Percentiles rank a stretch among this genome's conserved stretches.
phyloP scores from a whole-genome alignment of 352 stramenopile species.

The Globisporangium middletonii region DNA sequence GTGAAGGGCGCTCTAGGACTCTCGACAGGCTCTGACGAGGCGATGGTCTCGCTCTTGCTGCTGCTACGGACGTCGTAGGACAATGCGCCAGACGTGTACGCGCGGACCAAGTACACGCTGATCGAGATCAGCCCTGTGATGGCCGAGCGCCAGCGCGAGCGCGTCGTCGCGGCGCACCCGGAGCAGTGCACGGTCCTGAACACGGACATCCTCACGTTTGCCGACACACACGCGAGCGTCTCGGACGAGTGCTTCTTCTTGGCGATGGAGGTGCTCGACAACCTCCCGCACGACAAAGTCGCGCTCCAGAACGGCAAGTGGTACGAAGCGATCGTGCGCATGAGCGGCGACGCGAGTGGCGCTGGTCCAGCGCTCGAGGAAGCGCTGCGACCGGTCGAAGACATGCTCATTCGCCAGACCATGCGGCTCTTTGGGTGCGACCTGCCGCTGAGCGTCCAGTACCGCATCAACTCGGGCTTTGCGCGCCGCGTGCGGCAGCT shows the following conservation, averaged over 20 bases:
- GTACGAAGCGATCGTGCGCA: constrained; percentile 62
- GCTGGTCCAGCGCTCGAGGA: constrained; percentile 32
- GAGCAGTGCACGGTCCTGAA: constrained; percentile 69
- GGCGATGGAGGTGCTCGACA: constrained; percentile 88
- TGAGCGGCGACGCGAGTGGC: constrained; percentile 6
- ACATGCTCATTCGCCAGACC: constrained; percentile 71
- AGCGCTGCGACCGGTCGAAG: constrained; percentile 38
- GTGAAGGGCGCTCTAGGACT: no score
- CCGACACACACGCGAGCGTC: constrained; percentile 43
- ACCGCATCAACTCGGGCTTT: constrained; percentile 49
- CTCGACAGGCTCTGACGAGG: neutral
- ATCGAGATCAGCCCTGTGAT: constrained; percentile 88
- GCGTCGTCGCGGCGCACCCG: constrained; percentile 51
- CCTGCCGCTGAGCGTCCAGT: constrained; percentile 53
- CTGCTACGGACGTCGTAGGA: no score
- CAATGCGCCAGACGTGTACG: constrained; percentile 73
- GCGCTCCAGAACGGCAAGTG: constrained; percentile 65
- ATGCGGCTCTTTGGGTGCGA: constrained; percentile 71
- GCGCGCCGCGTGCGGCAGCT: constrained; percentile 44
- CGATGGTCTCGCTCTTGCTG: no score
- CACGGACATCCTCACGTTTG: constrained; percentile 74
- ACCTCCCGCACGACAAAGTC: constrained; percentile 90
- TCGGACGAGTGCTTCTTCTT: constrained; percentile 71
- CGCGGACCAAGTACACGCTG: constrained; percentile 78
- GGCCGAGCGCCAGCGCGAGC: constrained; percentile 67